Percentiles rank a stretch among this genome's conserved stretches.
These are phyloP conservation scores for Thelonectria blattea DNA, from an alignment of 2,329 filamentous ascomycete species.

Conservation along the genomic window DNA sequence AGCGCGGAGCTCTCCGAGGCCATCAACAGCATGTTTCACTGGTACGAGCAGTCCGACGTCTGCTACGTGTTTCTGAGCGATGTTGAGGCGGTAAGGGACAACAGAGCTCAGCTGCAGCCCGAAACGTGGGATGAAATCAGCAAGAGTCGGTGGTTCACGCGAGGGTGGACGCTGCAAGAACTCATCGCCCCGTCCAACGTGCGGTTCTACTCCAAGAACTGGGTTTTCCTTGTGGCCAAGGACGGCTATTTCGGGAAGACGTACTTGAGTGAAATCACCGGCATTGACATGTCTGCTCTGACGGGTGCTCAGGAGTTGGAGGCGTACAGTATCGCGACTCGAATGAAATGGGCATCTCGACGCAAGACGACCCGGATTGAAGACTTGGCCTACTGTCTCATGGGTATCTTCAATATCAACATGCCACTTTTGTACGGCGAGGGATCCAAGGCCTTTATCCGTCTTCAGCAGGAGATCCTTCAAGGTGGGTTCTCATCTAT, in stretches of 20 bases:
- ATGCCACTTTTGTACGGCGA: constrained; percentile 15
- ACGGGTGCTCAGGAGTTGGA: neutral
- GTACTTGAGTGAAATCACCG: neutral
- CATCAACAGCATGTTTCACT: constrained; percentile 28
- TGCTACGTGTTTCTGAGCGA: constrained; percentile 25
- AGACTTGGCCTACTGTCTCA: constrained; percentile 21
- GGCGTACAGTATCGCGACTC: constrained; percentile 2
- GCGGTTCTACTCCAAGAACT: constrained; percentile 15
- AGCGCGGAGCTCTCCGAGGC: constrained; percentile 26
- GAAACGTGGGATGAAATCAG: neutral
- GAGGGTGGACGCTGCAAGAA: constrained; percentile 27
- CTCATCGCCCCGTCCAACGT: constrained; percentile 2
- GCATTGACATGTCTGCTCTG: constrained; percentile 6
- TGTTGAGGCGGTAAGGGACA: neutral
- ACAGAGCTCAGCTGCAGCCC: neutral
- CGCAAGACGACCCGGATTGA: neutral
- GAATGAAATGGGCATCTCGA: constrained; percentile 13
- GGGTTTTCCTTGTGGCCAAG: constrained; percentile 13
- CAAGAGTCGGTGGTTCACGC: constrained; percentile 5
- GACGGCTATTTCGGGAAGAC: neutral
- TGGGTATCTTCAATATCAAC: constrained; percentile 13
- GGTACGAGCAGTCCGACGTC: constrained; percentile 16
- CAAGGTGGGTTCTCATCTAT: neutral
- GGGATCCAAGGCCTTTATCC: neutral
- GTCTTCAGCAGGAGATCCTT: constrained; percentile 13